Conservation (phyloP, 2,329 filamentous ascomycete genomes). For the Trichoderma aggressivum region DNA sequence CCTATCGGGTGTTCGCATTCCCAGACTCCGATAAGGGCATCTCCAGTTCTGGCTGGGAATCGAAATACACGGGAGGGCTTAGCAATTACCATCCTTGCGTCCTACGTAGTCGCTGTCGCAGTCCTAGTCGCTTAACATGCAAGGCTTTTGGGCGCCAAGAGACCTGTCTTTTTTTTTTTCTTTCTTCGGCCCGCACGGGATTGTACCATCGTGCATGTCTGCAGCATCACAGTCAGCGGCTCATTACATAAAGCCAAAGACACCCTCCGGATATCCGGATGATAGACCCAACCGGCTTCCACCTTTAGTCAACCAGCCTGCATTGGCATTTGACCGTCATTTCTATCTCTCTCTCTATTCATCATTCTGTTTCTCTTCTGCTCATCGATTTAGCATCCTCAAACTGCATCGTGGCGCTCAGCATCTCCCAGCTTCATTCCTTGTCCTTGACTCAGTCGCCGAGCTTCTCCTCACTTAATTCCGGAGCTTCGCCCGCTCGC, state of each 20-base stretch:
- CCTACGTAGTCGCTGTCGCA: not conserved
- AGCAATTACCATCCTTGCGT: not conserved
- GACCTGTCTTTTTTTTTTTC: not conserved
- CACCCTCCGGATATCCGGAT: conserved; percentile 9
- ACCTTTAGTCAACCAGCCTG: not conserved
- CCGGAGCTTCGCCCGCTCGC: not conserved
- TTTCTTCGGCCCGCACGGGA: conserved; percentile 6
- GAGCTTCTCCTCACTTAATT: not conserved
- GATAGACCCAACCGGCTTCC: not conserved
- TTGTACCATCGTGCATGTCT: not conserved
- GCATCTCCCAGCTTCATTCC: not conserved
- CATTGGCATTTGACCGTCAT: not conserved
- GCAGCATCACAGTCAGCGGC: not conserved
- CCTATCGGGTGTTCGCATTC: not conserved
- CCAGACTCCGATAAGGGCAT: not conserved
- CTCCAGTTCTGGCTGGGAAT: not conserved
- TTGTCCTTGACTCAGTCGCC: not conserved
- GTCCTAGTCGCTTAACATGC: not conserved
- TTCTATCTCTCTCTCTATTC: not conserved
- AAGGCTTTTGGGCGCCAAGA: not conserved
- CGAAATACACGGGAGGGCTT: not conserved
- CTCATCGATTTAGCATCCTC: not conserved
- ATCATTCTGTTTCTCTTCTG: not conserved
- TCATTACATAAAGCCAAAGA: not conserved
- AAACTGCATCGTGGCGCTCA: not conserved